Percentiles rank a stretch among this genome's conserved stretches.
Evolutionary conservation across 2,329 filamentous ascomycete genomes (phyloP).

Genomic region (Pestalotiopsis sp.): DNA sequence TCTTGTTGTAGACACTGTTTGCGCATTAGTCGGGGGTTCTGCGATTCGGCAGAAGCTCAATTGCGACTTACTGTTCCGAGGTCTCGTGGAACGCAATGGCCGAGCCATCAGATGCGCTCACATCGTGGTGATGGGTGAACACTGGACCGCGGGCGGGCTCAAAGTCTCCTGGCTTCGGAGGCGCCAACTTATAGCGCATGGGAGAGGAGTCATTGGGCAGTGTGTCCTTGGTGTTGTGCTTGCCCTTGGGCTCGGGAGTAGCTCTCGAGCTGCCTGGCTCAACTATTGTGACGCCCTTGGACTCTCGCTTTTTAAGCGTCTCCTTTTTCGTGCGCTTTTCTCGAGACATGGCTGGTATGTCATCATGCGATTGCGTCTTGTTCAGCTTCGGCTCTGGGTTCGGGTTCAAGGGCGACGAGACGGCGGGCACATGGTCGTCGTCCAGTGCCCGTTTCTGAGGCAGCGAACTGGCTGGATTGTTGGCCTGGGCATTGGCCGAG

Average conservation of each 20-base stretch:
- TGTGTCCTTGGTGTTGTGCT: constrained; percentile 36
- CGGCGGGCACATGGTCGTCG: constrained; percentile 69
- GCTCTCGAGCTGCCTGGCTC: constrained; percentile 54
- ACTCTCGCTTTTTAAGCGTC: constrained; percentile 69
- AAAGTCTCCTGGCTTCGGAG: constrained; percentile 64
- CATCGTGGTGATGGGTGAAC: constrained; percentile 58
- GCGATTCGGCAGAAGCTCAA: not conserved
- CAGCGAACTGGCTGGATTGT: constrained; percentile 47
- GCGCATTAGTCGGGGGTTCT: constrained; percentile 12
- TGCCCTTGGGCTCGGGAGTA: constrained; percentile 58
- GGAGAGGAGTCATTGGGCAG: constrained; percentile 51
- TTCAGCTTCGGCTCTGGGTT: constrained; percentile 50
- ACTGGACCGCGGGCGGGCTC: constrained; percentile 60
- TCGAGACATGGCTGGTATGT: constrained; percentile 41
- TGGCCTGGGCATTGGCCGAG: constrained; percentile 20
- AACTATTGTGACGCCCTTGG: constrained; percentile 49
- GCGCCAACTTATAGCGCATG: constrained; percentile 65
- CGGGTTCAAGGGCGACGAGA: constrained; percentile 76
- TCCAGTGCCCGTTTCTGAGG: constrained; percentile 70
- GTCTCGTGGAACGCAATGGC: constrained; percentile 64
- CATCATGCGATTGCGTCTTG: constrained; percentile 40
- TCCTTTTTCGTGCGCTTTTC: constrained; percentile 67
- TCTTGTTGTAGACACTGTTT: constrained; percentile 63
- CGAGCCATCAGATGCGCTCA: constrained; percentile 51
- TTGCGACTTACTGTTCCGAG: constrained; percentile 61